A percentile compares a stretch with the other conserved stretches of the same genome.
phyloP scores from a whole-genome alignment of 306 rosid species.

The Rosa rugosa region DNA sequence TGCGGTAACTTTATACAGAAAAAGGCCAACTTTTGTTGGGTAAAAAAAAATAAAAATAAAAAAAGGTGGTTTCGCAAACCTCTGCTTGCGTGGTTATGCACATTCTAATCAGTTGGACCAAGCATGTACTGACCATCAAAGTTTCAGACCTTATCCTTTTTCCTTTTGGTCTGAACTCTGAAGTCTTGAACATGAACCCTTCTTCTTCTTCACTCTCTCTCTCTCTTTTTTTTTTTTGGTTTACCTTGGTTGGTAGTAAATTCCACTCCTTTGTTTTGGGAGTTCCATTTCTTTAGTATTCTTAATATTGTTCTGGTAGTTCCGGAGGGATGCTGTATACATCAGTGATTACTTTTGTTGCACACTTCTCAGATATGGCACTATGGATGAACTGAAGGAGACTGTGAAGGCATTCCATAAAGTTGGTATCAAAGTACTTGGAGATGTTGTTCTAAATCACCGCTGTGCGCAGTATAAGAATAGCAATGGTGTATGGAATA shows the following conservation, averaged over 20 bases:
- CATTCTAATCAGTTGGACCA: neutral
- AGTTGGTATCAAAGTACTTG: constrained; percentile 71
- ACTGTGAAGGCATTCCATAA: constrained; percentile 62
- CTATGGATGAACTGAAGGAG: constrained; percentile 78
- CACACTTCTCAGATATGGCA: constrained; percentile 68
- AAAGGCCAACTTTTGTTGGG: no score
- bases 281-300: neutral
- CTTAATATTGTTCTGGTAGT: neutral
- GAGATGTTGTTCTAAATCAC: constrained; percentile 97
- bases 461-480: constrained; percentile 85
- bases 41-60: neutral
- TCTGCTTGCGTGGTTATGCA: neutral
- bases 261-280: neutral
- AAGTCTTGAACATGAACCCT: neutral
- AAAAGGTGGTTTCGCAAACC: neutral
- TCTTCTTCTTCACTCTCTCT: no score
- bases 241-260: neutral
- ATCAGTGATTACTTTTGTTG: constrained; percentile 18
- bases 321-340: constrained; percentile 15
- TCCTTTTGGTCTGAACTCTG: neutral
- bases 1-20: neutral
- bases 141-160: neutral
- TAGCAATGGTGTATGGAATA: constrained; percentile 94
- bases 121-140: neutral
- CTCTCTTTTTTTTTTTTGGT: no score